Conservation (phyloP, 2,329 filamentous ascomycete genomes). For the Colletotrichum sojae region DNA sequence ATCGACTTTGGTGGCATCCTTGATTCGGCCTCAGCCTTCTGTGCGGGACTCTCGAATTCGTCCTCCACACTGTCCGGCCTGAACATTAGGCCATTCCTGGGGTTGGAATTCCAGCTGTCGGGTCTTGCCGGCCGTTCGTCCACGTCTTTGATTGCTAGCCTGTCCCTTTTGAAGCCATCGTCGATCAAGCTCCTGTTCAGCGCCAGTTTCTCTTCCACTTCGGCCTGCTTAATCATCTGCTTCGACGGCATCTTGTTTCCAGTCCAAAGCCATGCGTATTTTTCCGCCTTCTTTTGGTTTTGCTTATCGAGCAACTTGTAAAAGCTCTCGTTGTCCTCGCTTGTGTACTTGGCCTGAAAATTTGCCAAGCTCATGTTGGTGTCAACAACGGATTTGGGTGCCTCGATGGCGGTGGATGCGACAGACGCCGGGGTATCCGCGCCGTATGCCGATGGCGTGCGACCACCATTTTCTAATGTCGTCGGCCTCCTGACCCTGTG, state of each 20-base stretch:
- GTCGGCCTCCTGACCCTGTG: constrained; percentile 48
- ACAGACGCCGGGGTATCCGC: constrained; percentile 82
- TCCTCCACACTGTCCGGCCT: constrained; percentile 76
- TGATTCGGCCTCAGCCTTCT: constrained; percentile 79
- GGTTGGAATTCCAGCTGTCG: constrained; percentile 80
- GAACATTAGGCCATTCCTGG: constrained; percentile 93
- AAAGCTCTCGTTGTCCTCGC: constrained; percentile 98
- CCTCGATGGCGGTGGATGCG: constrained; percentile 52
- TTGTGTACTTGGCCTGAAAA: constrained; percentile 95
- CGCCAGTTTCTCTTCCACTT: constrained; percentile 68
- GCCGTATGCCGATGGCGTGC: constrained; percentile 76
- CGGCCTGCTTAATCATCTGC: constrained; percentile 78
- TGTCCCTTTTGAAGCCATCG: constrained; percentile 69
- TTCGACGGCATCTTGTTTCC: constrained; percentile 90
- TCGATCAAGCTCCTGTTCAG: constrained; percentile 64
- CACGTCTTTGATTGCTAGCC: constrained; percentile 75
- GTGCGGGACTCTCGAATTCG: constrained; percentile 71
- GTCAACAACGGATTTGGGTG: constrained; percentile 70
- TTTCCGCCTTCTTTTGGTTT: constrained; percentile 86
- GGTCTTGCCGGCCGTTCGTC: constrained; percentile 82
- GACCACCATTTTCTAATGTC: constrained; percentile 51
- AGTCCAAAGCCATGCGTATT: constrained; percentile 90
- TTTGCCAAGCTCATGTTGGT: constrained; percentile 84
- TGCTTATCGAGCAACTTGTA: constrained; percentile 92
- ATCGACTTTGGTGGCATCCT: constrained; percentile 83